phyloP scores from a whole-genome alignment of 257 asterid genomes.

The Primulina eburnea region DNA sequence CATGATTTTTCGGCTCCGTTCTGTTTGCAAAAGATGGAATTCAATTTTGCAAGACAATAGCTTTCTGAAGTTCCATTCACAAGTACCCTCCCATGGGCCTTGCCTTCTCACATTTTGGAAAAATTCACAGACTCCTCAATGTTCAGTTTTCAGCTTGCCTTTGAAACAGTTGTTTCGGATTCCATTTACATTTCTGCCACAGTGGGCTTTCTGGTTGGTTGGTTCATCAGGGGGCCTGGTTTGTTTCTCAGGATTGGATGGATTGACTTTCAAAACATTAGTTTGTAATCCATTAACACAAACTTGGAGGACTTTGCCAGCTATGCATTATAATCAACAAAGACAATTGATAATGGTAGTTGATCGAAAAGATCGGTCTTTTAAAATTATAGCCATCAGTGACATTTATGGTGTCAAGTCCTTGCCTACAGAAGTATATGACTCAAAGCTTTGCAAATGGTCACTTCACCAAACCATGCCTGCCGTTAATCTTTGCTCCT shows the following conservation, averaged over 20 bases:
- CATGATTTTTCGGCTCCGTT: slow-evolving; percentile 85
- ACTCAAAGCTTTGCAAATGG: slow-evolving; percentile 78
- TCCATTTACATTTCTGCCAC: slow-evolving; percentile 84
- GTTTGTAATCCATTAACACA: slow-evolving; percentile 89
- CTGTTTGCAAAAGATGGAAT: slow-evolving; percentile 96
- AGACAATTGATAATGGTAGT: slow-evolving; percentile 91
- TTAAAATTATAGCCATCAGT: slow-evolving; percentile 86
- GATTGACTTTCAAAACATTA: slow-evolving; percentile 66
- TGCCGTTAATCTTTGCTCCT: slow-evolving; percentile 91
- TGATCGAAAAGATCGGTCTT: slow-evolving; percentile 67
- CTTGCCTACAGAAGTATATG: slow-evolving; percentile 90
- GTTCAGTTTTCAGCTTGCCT: slow-evolving; percentile 93
- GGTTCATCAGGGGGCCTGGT: slow-evolving; percentile 98
- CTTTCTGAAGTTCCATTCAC: slow-evolving; percentile 90
- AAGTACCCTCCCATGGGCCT: slow-evolving; percentile 95
- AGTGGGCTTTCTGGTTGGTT: slow-evolving; percentile 96
- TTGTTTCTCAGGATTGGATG: slow-evolving; percentile 89
- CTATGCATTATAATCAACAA: slow-evolving; percentile 90
- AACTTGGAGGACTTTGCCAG: slow-evolving; percentile 85
- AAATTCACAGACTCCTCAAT: slow-evolving; percentile 81
- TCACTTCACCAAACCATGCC: slow-evolving; percentile 90
- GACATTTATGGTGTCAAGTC: slow-evolving; percentile 85
- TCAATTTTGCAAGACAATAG: slow-evolving; percentile 81
- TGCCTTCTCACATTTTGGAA: slow-evolving; percentile 93
- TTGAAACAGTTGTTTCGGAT: slow-evolving; percentile 94